Evolutionary conservation across 2,329 filamentous ascomycete genomes (phyloP), one percentile per base, ranked within the genome.

Genomic region (Trichoderma citrinoviride): DNA sequence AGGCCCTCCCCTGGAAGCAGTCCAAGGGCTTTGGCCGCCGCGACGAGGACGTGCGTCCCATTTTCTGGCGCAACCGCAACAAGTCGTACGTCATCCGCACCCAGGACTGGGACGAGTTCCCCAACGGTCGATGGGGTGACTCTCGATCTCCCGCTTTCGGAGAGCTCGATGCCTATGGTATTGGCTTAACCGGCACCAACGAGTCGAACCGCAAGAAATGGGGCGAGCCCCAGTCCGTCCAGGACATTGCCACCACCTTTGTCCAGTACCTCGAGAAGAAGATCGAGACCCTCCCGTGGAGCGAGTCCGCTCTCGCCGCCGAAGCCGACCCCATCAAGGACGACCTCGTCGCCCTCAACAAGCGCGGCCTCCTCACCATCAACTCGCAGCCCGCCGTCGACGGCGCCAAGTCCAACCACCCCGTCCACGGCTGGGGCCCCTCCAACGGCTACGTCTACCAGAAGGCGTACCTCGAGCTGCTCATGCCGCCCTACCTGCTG

Each of bases 31-130:
- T 97, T 68, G 91, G 93, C 61, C 88, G 95, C 54, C 87, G 94
- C 72, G 91, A 92, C 54, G 95, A 99, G 79, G 96, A 97, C 73
- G 95, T 99, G 49, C 91, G 95, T 61, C 95, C 95, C 40, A 96
- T 99, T 70, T 99, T 99, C 84, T 99, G 95, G 95, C 89, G 94
- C 71, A 97, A 98, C 79, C 88, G 95, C 65, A 95, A 96, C 79
- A 93, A 95, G 74, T 97, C 93, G 4, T 99, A 99, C 73, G 89
- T 99, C 63, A 88, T 92, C 64, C 92, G 95, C 63, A 99, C 95
- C 0, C 93, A 97, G 75, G 94, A 97, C 71, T 99, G 95, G 95
- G 95, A 99, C 73, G 95, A 99, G 77, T 99, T 97, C 72, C 95
- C 95, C 64, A 99, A 99, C 82, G 95, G 95, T 53, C 90, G 95